These are phyloP conservation scores for Hypoxylon sp. DNA, from an alignment of 2,329 filamentous ascomycete genomes.

Conservation along the genomic window DNA sequence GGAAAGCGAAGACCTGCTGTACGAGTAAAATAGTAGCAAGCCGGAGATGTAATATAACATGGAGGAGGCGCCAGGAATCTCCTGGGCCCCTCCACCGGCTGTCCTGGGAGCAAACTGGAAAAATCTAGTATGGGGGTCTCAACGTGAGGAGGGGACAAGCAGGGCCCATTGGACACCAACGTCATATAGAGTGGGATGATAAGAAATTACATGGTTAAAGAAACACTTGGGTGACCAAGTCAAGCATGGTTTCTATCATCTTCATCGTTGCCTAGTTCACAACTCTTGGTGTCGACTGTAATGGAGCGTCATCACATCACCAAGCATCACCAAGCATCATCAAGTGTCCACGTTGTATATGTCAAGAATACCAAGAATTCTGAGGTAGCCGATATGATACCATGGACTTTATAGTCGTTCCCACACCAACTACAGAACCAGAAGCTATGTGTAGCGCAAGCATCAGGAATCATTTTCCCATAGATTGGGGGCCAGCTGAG, in stretches of 20 bases:
- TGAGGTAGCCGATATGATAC: constrained; percentile 5
- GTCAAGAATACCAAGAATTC: constrained; percentile 20
- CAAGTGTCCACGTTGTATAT: constrained; percentile 2
- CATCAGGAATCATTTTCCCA: constrained; percentile 16
- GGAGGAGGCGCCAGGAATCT: constrained; percentile 11
- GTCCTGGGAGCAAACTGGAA: neutral
- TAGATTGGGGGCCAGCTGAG: constrained; percentile 52
- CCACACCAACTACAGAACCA: constrained; percentile 2
- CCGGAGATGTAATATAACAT: neutral
- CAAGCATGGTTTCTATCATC: neutral
- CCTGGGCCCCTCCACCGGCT: constrained; percentile 1
- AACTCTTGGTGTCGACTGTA: neutral
- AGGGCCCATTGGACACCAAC: constrained; percentile 18
- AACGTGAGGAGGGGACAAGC: neutral
- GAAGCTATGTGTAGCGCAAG: constrained; percentile 26
- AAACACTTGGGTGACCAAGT: neutral
- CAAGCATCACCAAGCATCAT: constrained; percentile 9
- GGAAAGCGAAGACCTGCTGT: neutral
- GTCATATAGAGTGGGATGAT: neutral
- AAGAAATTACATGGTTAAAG: constrained; percentile 2
- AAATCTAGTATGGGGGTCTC: neutral
- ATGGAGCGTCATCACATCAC: neutral
- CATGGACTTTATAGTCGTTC: neutral
- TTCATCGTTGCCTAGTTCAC: constrained; percentile 11
- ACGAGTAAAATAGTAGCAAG: constrained; percentile 2